Conservation (phyloP, 306 rosid species). For the Casuarina glauca region DNA sequence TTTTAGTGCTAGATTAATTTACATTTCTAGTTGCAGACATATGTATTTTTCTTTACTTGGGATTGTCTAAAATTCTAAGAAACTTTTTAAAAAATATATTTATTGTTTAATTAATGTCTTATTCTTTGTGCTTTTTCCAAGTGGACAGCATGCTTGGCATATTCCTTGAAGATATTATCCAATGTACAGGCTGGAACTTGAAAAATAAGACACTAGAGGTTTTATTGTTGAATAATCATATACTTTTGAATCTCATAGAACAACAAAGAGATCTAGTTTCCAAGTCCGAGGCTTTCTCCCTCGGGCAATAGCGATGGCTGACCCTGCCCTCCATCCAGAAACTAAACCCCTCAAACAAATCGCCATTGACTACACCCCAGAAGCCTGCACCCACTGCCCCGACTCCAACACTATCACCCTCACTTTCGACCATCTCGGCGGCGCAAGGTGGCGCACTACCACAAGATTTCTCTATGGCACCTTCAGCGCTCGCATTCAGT, state of each 20-base stretch:
- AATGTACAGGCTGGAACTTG: too few species aligned
- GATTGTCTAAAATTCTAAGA: too few species aligned
- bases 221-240: not conserved
- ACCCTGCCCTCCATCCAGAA: slow-evolving; percentile 39
- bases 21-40: too few species aligned
- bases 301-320: slow-evolving; percentile 32
- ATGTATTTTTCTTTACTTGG: too few species aligned
- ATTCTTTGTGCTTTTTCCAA: too few species aligned
- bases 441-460: slow-evolving; percentile 59
- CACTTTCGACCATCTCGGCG: slow-evolving; percentile 71
- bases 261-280: too few species aligned
- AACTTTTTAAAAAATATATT: too few species aligned
- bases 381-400: slow-evolving; percentile 57
- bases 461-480: slow-evolving; percentile 52
- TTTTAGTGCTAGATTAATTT: too few species aligned
- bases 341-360: slow-evolving; percentile 52
- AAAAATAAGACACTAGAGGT: not conserved
- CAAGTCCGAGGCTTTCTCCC: not conserved
- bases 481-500: slow-evolving; percentile 47
- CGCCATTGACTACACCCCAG: slow-evolving; percentile 59
- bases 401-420: slow-evolving; percentile 52
- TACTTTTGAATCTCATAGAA: not conserved
- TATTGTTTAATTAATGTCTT: too few species aligned
- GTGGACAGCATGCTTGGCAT: not conserved
- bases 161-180: too few species aligned